These are phyloP conservation scores for Centrapalus pauciflorus DNA, from an alignment of 129 eudicot genomes.

Conservation along the genomic window DNA sequence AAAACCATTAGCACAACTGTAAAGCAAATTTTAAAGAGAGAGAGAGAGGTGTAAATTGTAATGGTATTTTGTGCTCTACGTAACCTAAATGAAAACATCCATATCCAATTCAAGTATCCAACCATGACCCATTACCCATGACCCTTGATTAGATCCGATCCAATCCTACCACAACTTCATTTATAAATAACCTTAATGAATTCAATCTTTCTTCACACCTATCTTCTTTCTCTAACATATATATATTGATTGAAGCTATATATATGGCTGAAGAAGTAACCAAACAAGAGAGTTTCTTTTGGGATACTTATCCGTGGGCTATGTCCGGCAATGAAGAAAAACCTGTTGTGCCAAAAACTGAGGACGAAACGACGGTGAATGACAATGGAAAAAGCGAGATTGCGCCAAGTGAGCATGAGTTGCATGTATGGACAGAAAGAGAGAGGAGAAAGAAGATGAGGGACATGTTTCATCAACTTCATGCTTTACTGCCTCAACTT, in stretches of 20 bases:
- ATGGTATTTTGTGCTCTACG: neutral
- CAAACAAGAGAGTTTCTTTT: slow-evolving; percentile 27
- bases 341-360: neutral
- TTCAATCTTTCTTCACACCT: slow-evolving; percentile 10
- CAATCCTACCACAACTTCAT: neutral
- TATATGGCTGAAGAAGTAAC: slow-evolving; percentile 16
- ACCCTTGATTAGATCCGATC: neutral
- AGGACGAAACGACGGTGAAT: neutral
- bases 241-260: too few relatives aligned
- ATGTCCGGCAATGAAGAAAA: slow-evolving; percentile 15
- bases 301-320: slow-evolving; percentile 19
- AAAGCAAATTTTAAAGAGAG: too few relatives aligned
- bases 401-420: slow-evolving; percentile 49
- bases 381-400: slow-evolving; percentile 19
- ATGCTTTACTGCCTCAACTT: slow-evolving; percentile 75
- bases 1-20: slow-evolving; percentile 9
- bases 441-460: slow-evolving; percentile 97
- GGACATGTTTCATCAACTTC: slow-evolving; percentile 74
- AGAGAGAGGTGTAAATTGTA: too few relatives aligned
- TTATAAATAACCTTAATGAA: neutral
- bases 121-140: too few relatives aligned
- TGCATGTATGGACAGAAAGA: slow-evolving; percentile 82
- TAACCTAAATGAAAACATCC: neutral
- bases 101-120: too few relatives aligned
- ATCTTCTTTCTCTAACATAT: neutral